Evolutionary conservation across 495 filamentous ascomycete genomes (phyloP), one percentile per base, ranked within the genome.

Genomic region (Haplographium delicatum): DNA sequence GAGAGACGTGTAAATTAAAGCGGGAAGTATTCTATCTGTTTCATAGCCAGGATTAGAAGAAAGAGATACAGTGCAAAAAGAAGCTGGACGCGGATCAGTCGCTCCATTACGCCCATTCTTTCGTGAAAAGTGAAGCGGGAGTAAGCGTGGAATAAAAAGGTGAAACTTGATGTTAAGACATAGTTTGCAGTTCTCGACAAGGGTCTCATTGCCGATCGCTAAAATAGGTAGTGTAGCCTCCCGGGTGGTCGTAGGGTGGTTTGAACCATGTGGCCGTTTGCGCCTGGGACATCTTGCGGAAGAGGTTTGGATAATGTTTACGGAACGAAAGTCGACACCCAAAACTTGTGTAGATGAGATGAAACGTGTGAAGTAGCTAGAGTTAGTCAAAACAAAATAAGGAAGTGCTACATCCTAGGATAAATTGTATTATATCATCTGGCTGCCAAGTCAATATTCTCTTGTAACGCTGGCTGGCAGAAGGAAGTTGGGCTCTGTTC

Each of bases 81-180:
- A 5, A 4, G n/a, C 4, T 37, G 34, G 34, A 4, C n/a, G 28
- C 7, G n/a, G 7, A 33, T 33, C 28, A n/a, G n/a, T 37, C 11
- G n/a, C 11, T 37, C 34, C 19, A 15, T 37, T 18, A 13, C 4
- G 4, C 11, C 11, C 4, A 37, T 37, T 5, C 34, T 37, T 18
- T 37, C 34, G 4, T 18, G 11, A 37, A 4, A 5, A 37, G 11
- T 15, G 19, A 37, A 37, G 34, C 4, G 34, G 34, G n/a, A 15
- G 23, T 28, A 26, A 16, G 13, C 16, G 19, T 28, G 2, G 18
- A 13, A n/a, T 28, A 19, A 31, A 24, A 42, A 43, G 41, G 43
- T 54, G 44, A 47, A 44, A 54, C 51, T 15, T 54, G 51, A 54
- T 44, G 51, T 47, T 47, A n/a, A 31, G 44, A 34, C 26, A 43